phyloP scores from a whole-genome alignment of 2,329 filamentous ascomycete species.

The Aspergillus unguis region DNA sequence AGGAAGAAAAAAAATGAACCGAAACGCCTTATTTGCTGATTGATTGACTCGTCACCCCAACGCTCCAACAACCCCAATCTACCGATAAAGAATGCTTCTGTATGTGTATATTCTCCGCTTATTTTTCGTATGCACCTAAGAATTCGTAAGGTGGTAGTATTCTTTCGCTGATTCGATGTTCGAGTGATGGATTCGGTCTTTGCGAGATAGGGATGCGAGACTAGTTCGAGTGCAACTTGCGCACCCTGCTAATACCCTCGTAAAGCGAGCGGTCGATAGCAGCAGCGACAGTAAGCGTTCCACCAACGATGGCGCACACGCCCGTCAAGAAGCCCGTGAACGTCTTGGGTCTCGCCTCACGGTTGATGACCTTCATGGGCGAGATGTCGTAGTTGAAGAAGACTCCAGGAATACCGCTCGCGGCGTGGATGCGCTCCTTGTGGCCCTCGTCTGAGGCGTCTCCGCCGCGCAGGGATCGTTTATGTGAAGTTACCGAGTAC shows the following conservation, averaged over 20 bases:
- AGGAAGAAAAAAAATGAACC: neutral
- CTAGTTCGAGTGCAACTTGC: conserved; percentile 72
- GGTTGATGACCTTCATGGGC: conserved; percentile 99
- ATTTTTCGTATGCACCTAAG: neutral
- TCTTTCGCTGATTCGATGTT: neutral
- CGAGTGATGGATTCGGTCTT: neutral
- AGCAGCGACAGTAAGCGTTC: conserved; percentile 91
- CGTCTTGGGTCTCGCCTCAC: conserved; percentile 82
- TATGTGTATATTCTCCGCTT: neutral
- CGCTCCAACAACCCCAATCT: neutral
- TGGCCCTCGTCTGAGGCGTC: conserved; percentile 84
- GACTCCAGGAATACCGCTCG: conserved; percentile 90
- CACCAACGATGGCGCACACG: conserved; percentile 89
- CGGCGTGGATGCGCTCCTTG: conserved; percentile 83
- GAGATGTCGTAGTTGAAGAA: conserved; percentile 99
- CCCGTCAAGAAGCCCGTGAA: conserved; percentile 92
- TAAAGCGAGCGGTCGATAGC: conserved; percentile 89
- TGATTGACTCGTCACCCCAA: neutral
- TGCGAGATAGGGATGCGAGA: neutral
- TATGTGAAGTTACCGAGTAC: conserved; percentile 96
- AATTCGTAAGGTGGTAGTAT: too few species aligned
- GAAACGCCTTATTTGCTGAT: neutral
- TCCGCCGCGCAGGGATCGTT: conserved; percentile 79
- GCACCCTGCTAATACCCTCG: conserved; percentile 78
- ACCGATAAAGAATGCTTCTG: neutral